A percentile compares a stretch with the other conserved stretches of the same genome.
Conservation (phyloP, 352 stramenopile species). For the Phytophthora litchii region DNA sequence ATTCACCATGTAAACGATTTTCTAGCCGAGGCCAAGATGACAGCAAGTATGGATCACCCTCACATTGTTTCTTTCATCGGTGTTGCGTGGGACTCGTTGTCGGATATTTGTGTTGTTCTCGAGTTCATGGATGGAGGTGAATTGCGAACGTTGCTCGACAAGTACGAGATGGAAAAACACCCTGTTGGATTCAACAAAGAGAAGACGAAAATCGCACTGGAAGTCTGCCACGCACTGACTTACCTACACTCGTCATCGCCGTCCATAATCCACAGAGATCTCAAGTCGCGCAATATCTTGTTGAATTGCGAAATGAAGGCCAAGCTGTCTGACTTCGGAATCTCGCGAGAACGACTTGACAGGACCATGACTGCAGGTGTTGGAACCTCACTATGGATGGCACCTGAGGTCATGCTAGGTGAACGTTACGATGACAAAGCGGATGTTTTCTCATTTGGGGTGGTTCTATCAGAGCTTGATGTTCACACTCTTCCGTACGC, state of each 20-base stretch:
- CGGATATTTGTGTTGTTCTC: slow-evolving; percentile 47
- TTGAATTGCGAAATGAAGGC: slow-evolving; percentile 50
- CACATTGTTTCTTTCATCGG: slow-evolving; percentile 48
- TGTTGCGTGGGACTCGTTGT: slow-evolving; percentile 48
- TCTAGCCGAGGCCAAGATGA: slow-evolving; percentile 46
- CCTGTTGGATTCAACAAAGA: slow-evolving; percentile 24
- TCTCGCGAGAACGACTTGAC: slow-evolving; percentile 38
- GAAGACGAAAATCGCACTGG: slow-evolving; percentile 34
- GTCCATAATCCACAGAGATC: slow-evolving; percentile 39
- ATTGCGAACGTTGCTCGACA: slow-evolving; percentile 37
- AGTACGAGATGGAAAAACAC: slow-evolving; percentile 29
- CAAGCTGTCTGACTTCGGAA: slow-evolving; percentile 71
- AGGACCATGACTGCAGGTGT: slow-evolving; percentile 47
- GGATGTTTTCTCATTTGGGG: slow-evolving; percentile 67
- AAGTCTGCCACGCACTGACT: slow-evolving; percentile 44
- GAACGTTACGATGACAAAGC: slow-evolving; percentile 59
- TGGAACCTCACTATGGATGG: slow-evolving; percentile 67
- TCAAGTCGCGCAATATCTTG: slow-evolving; percentile 56
- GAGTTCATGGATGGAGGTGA: slow-evolving; percentile 63
- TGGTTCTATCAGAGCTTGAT: slow-evolving; percentile 64
- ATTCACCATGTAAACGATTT: slow-evolving; percentile 45
- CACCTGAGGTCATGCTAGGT: slow-evolving; percentile 67
- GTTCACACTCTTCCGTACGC: slow-evolving; percentile 32
- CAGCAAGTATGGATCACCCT: slow-evolving; percentile 36
- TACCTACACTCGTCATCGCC: slow-evolving; percentile 42